Evolutionary conservation across 2,329 filamentous ascomycete species (phyloP).

Genomic region (Fusarium tupiense): DNA sequence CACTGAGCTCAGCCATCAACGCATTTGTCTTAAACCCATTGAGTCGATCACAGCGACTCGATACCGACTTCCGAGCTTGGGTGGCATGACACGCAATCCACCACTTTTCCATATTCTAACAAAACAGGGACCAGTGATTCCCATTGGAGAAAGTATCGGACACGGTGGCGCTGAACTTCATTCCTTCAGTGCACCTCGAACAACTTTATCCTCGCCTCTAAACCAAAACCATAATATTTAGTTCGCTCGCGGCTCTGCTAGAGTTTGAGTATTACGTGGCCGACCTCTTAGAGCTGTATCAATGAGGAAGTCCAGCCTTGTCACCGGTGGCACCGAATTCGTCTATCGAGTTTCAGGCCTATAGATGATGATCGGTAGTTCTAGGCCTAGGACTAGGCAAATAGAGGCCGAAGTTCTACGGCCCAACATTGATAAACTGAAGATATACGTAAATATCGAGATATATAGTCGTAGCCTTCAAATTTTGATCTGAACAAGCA

Average conservation of each 20-base stretch:
- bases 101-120: background rate
- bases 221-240: background rate
- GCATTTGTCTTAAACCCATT: constrained; percentile 15
- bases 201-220: constrained; percentile 9
- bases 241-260: constrained; percentile 1
- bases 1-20: constrained; percentile 12
- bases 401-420: background rate
- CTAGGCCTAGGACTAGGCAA: background rate
- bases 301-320: constrained; percentile 11
- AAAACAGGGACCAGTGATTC: background rate
- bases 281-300: background rate
- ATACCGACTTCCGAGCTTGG: constrained; percentile 1
- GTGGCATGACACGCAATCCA: constrained; percentile 18
- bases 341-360: constrained; percentile 22
- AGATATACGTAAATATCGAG: background rate
- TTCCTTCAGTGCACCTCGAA: constrained; percentile 19
- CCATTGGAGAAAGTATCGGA: background rate
- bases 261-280: constrained; percentile 14
- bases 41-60: constrained; percentile 11
- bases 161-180: constrained; percentile 21
- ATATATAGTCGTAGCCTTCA: background rate
- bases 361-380: constrained; percentile 13
- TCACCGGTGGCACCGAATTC: constrained; percentile 27
- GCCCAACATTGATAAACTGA: background rate
- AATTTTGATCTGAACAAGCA: constrained; percentile 21